A percentile compares a stretch with the other conserved stretches of the same genome.
phyloP scores from a whole-genome alignment of 148 eudicot genomes.

The Heliamphora exappendiculata region DNA sequence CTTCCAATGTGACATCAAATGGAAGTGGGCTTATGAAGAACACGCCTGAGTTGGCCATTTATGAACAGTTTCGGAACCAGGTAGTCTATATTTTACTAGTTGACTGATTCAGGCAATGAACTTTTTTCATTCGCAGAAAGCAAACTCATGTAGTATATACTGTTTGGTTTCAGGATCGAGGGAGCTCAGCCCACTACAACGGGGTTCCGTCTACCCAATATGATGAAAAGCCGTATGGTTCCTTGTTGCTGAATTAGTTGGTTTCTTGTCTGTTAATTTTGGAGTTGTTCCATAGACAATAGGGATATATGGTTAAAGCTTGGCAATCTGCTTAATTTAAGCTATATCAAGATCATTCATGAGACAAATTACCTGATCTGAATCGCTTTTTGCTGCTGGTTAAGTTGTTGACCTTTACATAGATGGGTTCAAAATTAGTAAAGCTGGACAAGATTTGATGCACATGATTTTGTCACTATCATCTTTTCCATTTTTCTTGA shows the following conservation, averaged over 20 bases:
- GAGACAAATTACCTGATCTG: background rate
- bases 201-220: conserved; percentile 32
- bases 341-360: background rate
- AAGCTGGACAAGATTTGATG: background rate
- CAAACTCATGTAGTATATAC: conserved; percentile 9
- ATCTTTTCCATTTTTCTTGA: conserved; percentile 1
- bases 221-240: conserved; percentile 52
- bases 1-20: conserved; percentile 21
- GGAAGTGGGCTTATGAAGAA: conserved; percentile 42
- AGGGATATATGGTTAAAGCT: background rate
- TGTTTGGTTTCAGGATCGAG: conserved; percentile 26
- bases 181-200: conserved; percentile 31
- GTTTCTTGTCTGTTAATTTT: background rate
- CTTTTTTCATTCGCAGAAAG: background rate
- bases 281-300: background rate
- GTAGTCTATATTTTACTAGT: conserved; percentile 22
- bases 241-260: background rate
- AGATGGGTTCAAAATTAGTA: background rate
- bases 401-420: background rate
- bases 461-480: background rate
- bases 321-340: background rate
- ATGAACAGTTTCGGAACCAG: conserved; percentile 72
- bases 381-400: background rate
- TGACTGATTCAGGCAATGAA: background rate
- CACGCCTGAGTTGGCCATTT: conserved; percentile 69